A percentile compares a stretch with the other conserved stretches of the same genome.
Evolutionary conservation across 169 alveolate genomes (phyloP).

Genomic region (Plasmodium berghei): DNA sequence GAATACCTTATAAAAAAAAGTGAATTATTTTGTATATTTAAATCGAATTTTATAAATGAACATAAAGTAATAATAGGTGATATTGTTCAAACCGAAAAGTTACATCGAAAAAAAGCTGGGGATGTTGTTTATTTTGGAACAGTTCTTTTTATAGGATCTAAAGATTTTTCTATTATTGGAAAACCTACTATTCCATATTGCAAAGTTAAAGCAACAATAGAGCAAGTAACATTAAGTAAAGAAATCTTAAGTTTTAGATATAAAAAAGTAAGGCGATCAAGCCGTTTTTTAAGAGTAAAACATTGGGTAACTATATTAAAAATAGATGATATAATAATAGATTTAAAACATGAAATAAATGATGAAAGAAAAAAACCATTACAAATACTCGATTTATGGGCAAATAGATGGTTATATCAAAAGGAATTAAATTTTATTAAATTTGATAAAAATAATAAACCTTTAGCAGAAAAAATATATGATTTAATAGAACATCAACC

Average conservation of each 20-base stretch:
- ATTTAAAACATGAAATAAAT: slow-evolving; percentile 43
- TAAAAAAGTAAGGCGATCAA: slow-evolving; percentile 86
- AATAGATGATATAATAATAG: slow-evolving; percentile 87
- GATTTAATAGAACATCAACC: slow-evolving; percentile 81
- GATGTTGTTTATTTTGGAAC: slow-evolving; percentile 89
- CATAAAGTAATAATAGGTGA: slow-evolving; percentile 90
- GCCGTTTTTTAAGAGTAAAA: slow-evolving; percentile 88
- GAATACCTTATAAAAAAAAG: slow-evolving; percentile 56
- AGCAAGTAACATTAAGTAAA: slow-evolving; percentile 90
- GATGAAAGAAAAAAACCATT: slow-evolving; percentile 78
- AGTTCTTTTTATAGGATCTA: slow-evolving; percentile 88
- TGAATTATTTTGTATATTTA: slow-evolving; percentile 82
- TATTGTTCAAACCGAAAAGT: slow-evolving; percentile 89
- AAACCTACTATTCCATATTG: slow-evolving; percentile 93
- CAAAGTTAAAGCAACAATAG: slow-evolving; percentile 88
- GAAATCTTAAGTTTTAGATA: slow-evolving; percentile 89
- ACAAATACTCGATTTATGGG: slow-evolving; percentile 89
- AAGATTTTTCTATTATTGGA: slow-evolving; percentile 91
- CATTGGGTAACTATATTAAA: slow-evolving; percentile 90
- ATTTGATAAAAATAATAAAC: slow-evolving; percentile 55
- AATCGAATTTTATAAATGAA: slow-evolving; percentile 82
- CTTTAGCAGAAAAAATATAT: slow-evolving; percentile 77
- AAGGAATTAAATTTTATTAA: slow-evolving; percentile 86
- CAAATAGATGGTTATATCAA: slow-evolving; percentile 90
- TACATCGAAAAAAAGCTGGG: slow-evolving; percentile 88